Evolutionary conservation across 2,329 filamentous ascomycete genomes (phyloP), one percentile per base, ranked within the genome.

Genomic region (Knufia fluminis): DNA sequence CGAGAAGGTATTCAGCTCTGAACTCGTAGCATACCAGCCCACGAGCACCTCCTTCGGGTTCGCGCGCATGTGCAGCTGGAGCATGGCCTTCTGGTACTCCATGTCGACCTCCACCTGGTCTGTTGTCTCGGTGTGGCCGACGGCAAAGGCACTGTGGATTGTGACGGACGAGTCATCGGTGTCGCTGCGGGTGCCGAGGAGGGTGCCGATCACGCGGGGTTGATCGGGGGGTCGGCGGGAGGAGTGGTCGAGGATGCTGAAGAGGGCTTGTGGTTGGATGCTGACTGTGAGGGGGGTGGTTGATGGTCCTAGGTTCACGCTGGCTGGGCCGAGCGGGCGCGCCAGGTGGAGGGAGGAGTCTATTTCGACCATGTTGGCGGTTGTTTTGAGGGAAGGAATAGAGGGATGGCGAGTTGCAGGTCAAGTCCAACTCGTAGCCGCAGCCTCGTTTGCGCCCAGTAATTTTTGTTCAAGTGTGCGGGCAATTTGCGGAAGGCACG

Each of bases 1-100:
- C 67, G 85, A 92, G 78, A 98, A 98, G 67, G 85, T 94, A 80
- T 98, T 97, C 65, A 98, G 80, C 72, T 97, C 91, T 68, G 87
- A 84, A 64, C 86, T 90, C 44, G 92, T 98, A 56, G 92, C 94
- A 74, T 98, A 98, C 92, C 92, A 98, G 64, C 92, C 92, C 54
- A 98, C 85, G 52, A 98, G 80, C 48, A 89, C 82, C 71, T 98
- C 92, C 70, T 89, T 87, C 45, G 92, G 92, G 69, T 89, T 86
- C 51, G 90, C 91, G 72, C 91, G 91, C 60, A 97, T 82, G 68
- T 95, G 91, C 61, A 98, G 76, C 52, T 86, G 85, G 51, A 97
- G 83, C 92, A 98, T 98, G 70, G 91, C 90, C 80, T 97, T 97
- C 74, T 98, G 92, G 72, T 97, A 98, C 72, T 98, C 92, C 78